Percentiles rank a stretch among this genome's conserved stretches.
Conservation (phyloP, 2,329 filamentous ascomycete genomes). For the Gremmenia infestans region DNA sequence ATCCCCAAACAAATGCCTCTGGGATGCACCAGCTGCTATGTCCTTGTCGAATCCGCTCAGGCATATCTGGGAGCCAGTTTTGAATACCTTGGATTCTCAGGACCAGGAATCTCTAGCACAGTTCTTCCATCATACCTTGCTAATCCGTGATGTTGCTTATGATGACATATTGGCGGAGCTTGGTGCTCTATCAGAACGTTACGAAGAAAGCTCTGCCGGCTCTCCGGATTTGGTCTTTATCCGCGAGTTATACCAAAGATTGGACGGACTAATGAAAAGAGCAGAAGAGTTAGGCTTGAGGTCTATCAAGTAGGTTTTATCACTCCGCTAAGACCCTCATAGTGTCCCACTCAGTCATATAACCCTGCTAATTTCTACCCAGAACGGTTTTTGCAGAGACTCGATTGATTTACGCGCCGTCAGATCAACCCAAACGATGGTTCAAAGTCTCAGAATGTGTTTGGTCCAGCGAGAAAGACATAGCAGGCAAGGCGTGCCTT, state of each 20-base stretch:
- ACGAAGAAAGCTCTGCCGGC: neutral
- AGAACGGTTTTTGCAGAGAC: neutral
- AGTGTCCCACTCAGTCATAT: too few relatives aligned
- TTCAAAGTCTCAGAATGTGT: conserved; percentile 1
- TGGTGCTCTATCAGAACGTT: neutral
- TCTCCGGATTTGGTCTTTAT: too few relatives aligned
- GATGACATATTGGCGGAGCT: too few relatives aligned
- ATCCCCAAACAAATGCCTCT: neutral
- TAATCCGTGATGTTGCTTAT: neutral
- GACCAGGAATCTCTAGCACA: neutral
- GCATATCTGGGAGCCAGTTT: too few relatives aligned
- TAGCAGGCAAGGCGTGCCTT: neutral
- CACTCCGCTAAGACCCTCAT: too few relatives aligned
- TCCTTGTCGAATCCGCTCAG: too few relatives aligned
- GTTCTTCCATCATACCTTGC: neutral
- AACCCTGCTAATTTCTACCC: too few relatives aligned
- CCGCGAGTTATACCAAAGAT: too few relatives aligned
- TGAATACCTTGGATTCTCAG: neutral
- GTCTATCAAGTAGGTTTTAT: too few relatives aligned
- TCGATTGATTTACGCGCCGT: neutral
- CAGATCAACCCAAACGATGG: neutral
- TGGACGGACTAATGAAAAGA: too few relatives aligned
- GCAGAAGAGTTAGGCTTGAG: too few relatives aligned
- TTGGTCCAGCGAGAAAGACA: neutral
- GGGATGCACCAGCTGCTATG: neutral